Percentiles rank a stretch among this genome's conserved stretches.
Evolutionary conservation across 2,329 filamentous ascomycete genomes (phyloP).

Genomic region (Venturia asperata): DNA sequence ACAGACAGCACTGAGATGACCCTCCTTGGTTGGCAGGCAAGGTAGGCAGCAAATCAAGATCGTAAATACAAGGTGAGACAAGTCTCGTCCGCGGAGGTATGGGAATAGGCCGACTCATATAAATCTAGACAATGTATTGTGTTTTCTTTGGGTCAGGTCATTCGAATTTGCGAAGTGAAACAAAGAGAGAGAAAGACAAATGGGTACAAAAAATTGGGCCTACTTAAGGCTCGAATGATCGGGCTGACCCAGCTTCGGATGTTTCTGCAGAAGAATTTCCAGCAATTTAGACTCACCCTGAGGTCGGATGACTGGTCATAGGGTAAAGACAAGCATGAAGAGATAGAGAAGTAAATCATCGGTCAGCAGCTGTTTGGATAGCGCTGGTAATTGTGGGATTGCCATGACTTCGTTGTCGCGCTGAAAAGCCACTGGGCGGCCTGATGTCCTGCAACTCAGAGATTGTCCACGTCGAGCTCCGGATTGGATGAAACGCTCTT

Average conservation of each 20-base stretch:
- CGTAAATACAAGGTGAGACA: not conserved
- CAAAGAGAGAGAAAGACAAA: slow-evolving; percentile 10
- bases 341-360: not conserved
- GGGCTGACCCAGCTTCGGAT: not conserved
- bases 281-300: not conserved
- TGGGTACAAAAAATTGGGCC: not conserved
- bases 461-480: not conserved
- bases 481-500: not conserved
- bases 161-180: not conserved
- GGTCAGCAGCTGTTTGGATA: not conserved
- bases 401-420: not conserved
- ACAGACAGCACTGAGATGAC: slow-evolving; percentile 7
- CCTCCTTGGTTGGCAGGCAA: not conserved
- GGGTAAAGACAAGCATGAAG: not conserved
- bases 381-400: not conserved
- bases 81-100: not conserved
- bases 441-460: no score
- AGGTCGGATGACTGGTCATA: not conserved
- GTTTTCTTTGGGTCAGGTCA: not conserved
- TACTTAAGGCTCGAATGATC: not conserved
- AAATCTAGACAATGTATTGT: slow-evolving; percentile 3
- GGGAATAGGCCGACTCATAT: not conserved
- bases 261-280: not conserved
- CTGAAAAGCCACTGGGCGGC: not conserved
- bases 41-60: not conserved